These are phyloP conservation scores for Neolecta irregularis DNA, from an alignment of 1,139 yeast genomes.

Conservation along the genomic window DNA sequence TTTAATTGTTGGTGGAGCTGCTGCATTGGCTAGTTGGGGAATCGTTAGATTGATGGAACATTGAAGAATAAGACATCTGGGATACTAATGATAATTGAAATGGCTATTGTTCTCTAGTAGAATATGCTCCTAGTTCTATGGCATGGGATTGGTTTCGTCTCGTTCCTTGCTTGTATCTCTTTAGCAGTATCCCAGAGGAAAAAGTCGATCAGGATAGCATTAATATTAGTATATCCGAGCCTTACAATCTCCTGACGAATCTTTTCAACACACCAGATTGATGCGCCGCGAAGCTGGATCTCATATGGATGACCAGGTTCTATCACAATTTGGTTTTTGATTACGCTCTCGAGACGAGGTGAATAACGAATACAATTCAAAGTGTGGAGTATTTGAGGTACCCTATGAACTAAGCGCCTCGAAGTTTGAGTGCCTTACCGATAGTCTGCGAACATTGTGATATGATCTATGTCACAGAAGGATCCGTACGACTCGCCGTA, in stretches of 20 bases:
- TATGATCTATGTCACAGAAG: constrained; percentile 26
- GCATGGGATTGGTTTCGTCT: too few relatives aligned
- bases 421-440: too few relatives aligned
- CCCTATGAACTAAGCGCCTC: too few relatives aligned
- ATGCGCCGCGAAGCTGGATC: constrained; percentile 29
- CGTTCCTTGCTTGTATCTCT: too few relatives aligned
- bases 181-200: too few relatives aligned
- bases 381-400: constrained; percentile 29
- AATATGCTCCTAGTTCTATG: too few relatives aligned
- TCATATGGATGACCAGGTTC: constrained; percentile 24
- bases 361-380: constrained; percentile 28
- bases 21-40: constrained; percentile 95
- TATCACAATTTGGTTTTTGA: constrained; percentile 17
- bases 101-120: too few relatives aligned
- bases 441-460: constrained; percentile 35
- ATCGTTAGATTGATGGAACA: constrained; percentile 44
- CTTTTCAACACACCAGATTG: constrained; percentile 32
- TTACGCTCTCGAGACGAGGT: constrained; percentile 17
- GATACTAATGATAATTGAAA: too few relatives aligned
- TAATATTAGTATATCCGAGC: constrained; percentile 20
- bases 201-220: constrained; percentile 29
- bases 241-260: too few relatives aligned
- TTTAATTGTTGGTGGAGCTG: constrained; percentile 84
- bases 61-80: too few relatives aligned
- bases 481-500: constrained; percentile 24